Base-by-base conservation (phyloP, 805 yeast genomes). In the Pichia manshurica region DNA sequence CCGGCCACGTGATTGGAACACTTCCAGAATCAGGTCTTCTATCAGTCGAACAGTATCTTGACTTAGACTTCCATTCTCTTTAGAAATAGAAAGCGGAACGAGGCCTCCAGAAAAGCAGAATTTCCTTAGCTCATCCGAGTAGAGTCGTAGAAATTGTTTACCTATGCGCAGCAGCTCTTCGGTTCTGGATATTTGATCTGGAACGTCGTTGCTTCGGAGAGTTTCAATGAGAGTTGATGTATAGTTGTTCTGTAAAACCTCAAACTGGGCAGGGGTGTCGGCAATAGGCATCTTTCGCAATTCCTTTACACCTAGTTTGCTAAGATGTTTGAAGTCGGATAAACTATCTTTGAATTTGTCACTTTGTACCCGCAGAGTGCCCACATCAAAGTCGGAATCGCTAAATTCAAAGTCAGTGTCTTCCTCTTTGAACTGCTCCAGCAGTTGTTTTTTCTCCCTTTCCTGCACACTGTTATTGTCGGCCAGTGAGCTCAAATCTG, bases 111-210 rank as follows among this genome's bases (percentile, higher is more conserved):
- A 16, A 21, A 28, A n/a, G n/a, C 43, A 40, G 6, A 37, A 37
- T 20, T 12, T 5, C 6, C 10, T 2, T 5, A 37, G 25, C 15
- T 37, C 29, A n/a, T 21, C 29, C 5, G 31, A 13, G 7, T 37
- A 23, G 4, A 5, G 15, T 10, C n/a, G n/a, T 2, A 45, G 36
- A 16, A 33, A 45, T 9, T 45, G 8, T 9, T 45, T 7, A 2
- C 48, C 48, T 15, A 45, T 45, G n/a, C 44, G 17, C 13, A 45
- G 23, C 5, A 45, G 17, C 28, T 41, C 23, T 21, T 41, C 44
- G 7, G 36, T 9, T 16, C 25, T n/a, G 32, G 13, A 17, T 21
- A 37, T 37, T n/a, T 21, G 5, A 9, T 35, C 39, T n/a, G 39
- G 37, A 15, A n/a, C n/a, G n/a, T n/a, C 37, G 17, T 10, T 34